Conservation (phyloP, 805 yeast genomes). For the Brettanomyces sp. region DNA sequence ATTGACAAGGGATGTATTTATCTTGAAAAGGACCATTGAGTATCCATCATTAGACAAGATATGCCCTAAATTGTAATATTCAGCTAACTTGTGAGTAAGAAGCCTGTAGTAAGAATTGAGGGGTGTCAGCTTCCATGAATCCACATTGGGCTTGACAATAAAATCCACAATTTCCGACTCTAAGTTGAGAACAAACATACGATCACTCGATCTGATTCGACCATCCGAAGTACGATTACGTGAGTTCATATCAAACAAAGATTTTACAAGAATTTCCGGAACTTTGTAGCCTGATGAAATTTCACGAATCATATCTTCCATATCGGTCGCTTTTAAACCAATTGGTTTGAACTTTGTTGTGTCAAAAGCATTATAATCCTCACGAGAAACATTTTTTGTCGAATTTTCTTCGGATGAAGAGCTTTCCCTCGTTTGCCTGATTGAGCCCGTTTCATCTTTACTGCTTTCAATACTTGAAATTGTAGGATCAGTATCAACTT, state of each 20-base stretch:
- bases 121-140: conserved; percentile 37
- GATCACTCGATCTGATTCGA: conserved; percentile 22
- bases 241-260: conserved; percentile 21
- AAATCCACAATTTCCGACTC: conserved; percentile 41
- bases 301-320: conserved; percentile 12
- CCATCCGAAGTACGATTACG: conserved; percentile 3
- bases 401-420: neutral
- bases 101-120: conserved; percentile 64
- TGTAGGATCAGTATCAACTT: too few species aligned
- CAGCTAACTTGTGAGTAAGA: conserved; percentile 61
- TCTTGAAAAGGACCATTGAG: conserved; percentile 32
- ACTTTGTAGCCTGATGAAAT: conserved; percentile 16
- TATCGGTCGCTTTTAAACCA: conserved; percentile 7
- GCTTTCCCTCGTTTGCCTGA: too few species aligned
- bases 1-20: conserved; percentile 27
- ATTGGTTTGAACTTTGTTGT: conserved; percentile 12
- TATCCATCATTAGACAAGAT: conserved; percentile 41
- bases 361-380: neutral
- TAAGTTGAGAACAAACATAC: conserved; percentile 38
- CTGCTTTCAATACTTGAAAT: too few species aligned
- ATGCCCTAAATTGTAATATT: conserved; percentile 55
- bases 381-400: neutral
- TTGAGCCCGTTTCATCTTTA: too few species aligned
- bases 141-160: conserved; percentile 29
- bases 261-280: conserved; percentile 22